A percentile compares a stretch with the other conserved stretches of the same genome.
Conservation (phyloP, 176 grass and related monocot species). For the Elymus sibiricus region DNA sequence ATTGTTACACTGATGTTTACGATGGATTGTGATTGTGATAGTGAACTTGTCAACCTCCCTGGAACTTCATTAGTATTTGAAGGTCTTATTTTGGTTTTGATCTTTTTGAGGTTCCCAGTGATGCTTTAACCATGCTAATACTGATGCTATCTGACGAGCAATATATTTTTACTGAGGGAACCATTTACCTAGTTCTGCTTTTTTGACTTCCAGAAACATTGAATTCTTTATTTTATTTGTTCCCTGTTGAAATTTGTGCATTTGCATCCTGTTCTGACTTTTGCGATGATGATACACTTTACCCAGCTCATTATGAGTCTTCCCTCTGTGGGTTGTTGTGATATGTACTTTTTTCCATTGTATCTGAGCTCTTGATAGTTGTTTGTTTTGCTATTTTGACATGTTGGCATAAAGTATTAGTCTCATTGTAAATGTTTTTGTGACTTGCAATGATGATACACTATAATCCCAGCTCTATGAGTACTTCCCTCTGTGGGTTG, state of each 20-base stretch:
- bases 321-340: conserved; percentile 56
- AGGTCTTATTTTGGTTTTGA: neutral
- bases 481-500: conserved; percentile 60
- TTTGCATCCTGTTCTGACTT: neutral
- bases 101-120: conserved; percentile 39
- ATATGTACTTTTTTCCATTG: conserved; percentile 45
- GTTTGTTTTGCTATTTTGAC: neutral
- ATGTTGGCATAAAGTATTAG: neutral
- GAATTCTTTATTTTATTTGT: neutral
- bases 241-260: too few species aligned
- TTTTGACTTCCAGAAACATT: neutral
- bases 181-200: neutral
- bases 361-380: conserved; percentile 45
- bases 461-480: conserved; percentile 74
- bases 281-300: conserved; percentile 46
- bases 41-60: neutral
- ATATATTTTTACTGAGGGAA: conserved; percentile 57
- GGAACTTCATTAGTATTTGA: neutral
- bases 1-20: neutral
- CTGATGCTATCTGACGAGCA: conserved; percentile 55
- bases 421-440: neutral
- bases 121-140: conserved; percentile 90
- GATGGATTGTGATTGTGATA: neutral
- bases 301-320: conserved; percentile 94
- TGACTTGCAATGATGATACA: conserved; percentile 35